Conservation (phyloP, 2,329 filamentous ascomycete genomes). For the Capronia americana region DNA sequence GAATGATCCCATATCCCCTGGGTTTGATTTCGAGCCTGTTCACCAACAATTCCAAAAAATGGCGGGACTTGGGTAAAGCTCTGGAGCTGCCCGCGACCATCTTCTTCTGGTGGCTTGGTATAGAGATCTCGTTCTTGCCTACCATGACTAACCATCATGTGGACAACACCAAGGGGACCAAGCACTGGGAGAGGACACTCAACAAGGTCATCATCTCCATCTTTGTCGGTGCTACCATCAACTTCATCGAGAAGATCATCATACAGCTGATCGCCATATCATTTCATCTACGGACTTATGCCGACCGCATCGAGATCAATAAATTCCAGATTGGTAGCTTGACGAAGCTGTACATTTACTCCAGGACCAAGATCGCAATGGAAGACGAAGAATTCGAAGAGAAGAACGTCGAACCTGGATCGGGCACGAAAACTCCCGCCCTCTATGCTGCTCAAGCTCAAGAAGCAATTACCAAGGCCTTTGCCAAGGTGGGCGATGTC, state of each 20-base stretch:
- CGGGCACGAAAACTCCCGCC: slow-evolving; percentile 76
- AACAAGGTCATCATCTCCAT: slow-evolving; percentile 86
- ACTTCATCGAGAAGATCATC: slow-evolving; percentile 88
- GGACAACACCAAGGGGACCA: slow-evolving; percentile 59
- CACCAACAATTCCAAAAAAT: slow-evolving; percentile 90
- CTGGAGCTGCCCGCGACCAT: slow-evolving; percentile 84
- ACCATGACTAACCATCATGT: slow-evolving; percentile 73
- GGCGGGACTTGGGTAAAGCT: slow-evolving; percentile 84
- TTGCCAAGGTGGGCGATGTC: slow-evolving; percentile 82
- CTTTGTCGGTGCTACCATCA: slow-evolving; percentile 80
- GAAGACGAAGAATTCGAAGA: slow-evolving; percentile 79
- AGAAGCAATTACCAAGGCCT: slow-evolving; percentile 74
- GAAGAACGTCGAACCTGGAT: slow-evolving; percentile 55
- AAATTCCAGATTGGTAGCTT: slow-evolving; percentile 81
- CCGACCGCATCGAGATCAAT: slow-evolving; percentile 87
- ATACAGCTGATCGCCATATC: slow-evolving; percentile 94
- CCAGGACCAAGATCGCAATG: slow-evolving; percentile 68
- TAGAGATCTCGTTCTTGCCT: slow-evolving; percentile 83
- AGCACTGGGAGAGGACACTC: slow-evolving; percentile 75
- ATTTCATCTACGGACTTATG: slow-evolving; percentile 90
- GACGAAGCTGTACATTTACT: slow-evolving; percentile 69
- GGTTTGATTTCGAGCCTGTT: slow-evolving; percentile 73
- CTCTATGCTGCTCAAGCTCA: slow-evolving; percentile 71
- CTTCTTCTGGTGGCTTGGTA: slow-evolving; percentile 90
- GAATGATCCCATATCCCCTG: slow-evolving; percentile 67